Conservation (phyloP, 441 rosid genomes). For the Erodium moschatum region DNA sequence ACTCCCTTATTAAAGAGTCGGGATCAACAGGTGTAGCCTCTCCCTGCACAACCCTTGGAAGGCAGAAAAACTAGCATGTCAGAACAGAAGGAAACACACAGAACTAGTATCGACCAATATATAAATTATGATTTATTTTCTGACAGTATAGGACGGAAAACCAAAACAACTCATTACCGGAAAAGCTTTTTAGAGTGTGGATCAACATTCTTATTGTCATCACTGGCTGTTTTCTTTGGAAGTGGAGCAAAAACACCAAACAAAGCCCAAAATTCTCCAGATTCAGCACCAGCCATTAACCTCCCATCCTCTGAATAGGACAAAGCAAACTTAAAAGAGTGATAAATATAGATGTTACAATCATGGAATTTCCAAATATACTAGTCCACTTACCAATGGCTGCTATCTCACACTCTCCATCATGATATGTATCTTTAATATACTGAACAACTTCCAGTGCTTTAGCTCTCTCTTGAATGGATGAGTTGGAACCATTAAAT, state of each 20-base stretch:
- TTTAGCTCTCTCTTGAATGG: slow-evolving; percentile 96
- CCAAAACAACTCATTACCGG: slow-evolving; percentile 33
- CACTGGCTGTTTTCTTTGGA: slow-evolving; percentile 66
- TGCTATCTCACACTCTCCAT: slow-evolving; percentile 74
- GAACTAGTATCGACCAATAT: background rate
- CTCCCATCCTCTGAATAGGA: slow-evolving; percentile 75
- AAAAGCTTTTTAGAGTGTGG: slow-evolving; percentile 64
- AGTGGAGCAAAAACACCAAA: slow-evolving; percentile 99
- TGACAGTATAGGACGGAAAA: background rate
- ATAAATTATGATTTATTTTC: background rate
- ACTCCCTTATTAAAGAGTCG: slow-evolving; percentile 56
- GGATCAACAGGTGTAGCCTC: slow-evolving; percentile 59
- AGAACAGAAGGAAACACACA: slow-evolving; percentile 5
- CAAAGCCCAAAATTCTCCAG: slow-evolving; percentile 98
- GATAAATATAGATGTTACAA: background rate
- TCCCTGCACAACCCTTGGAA: slow-evolving; percentile 53
- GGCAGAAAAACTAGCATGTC: slow-evolving; percentile 3
- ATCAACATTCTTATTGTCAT: slow-evolving; percentile 63
- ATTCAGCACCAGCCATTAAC: slow-evolving; percentile 90
- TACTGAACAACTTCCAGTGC: slow-evolving; percentile 95
- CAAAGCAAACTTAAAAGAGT: background rate
- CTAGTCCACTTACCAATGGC: slow-evolving; percentile 69
- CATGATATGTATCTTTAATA: slow-evolving; percentile 90
- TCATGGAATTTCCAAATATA: slow-evolving; percentile 13
- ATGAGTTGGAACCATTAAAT: slow-evolving; percentile 94